Evolutionary conservation across 805 yeast species (phyloP), one percentile per base, ranked within the genome.

Genomic region (Sugiyamaella chiloensis): DNA sequence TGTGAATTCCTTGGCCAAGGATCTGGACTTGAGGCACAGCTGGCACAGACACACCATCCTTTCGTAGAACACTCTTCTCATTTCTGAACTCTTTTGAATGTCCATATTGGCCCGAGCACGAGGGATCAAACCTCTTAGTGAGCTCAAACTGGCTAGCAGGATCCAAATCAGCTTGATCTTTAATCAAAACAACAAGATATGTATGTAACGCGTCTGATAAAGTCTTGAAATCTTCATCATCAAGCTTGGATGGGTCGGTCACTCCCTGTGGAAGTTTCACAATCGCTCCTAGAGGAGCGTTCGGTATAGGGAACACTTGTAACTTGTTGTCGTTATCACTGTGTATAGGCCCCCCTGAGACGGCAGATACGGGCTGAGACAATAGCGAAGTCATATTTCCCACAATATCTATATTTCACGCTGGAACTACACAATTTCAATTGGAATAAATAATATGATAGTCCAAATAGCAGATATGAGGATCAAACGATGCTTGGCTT

Each of bases 1-100:
- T 65, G 48, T 70, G 72, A 2, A 66, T 61, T 11, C 95, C 95
- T 60, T 88, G 90, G 35, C 96, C 96, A 46, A 88, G 78, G 61
- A 87, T 85, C 69, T 87, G 95, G 17, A 88, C 96, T 64, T 88
- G 96, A 2, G 96, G 96, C 62, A 86, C 89, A 44, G 72, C 65
- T 39, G 91, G 90, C 40, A 87, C 86, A 5, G 89, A 76, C 49
- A 77, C 76, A 37, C 95, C 95, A 61, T 88, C 96, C 60, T 83
- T 85, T 53, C 80, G 80, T 53, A 88, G 75, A 20, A 88, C 87
- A 1, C 90, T 77, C 51, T 78, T 71, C 45, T 72, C 68, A 52
- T 83, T 81, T 53, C 83, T 78, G 64, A 81, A 79, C 51, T 85
- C 84, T 62, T 86, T 84, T 48, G 91, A 90, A 59, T 88, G 96